phyloP scores from a whole-genome alignment of 1,139 yeast species.

The Candida buenavistaensis region DNA sequence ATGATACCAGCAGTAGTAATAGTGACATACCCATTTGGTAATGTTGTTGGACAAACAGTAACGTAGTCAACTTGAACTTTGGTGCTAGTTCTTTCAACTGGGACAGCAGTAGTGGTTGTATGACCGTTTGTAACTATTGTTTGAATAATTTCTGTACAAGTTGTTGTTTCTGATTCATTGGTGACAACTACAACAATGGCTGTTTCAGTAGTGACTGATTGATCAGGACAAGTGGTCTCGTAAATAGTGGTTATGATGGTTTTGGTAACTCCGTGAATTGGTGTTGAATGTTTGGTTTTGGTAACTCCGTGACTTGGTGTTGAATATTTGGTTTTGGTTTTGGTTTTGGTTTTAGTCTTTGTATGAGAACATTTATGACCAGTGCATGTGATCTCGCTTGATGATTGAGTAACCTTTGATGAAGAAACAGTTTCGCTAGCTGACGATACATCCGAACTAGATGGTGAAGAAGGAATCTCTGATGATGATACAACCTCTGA shows the following conservation, averaged over 20 bases:
- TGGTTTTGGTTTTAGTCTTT: neutral
- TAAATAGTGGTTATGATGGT: neutral
- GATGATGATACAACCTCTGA: neutral
- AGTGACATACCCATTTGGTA: neutral
- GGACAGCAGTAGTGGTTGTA: neutral
- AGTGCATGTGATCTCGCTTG: neutral
- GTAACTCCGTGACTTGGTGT: neutral
- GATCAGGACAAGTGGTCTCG: neutral
- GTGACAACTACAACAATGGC: constrained; percentile 1
- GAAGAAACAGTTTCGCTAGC: neutral
- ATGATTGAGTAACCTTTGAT: neutral
- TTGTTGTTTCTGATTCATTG: constrained; percentile 1
- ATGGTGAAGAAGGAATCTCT: no score
- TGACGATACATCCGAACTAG: no score
- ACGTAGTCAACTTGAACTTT: neutral
- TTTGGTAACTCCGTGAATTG: neutral
- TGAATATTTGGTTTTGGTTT: no score
- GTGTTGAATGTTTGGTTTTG: neutral
- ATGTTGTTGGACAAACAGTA: neutral
- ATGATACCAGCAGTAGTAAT: neutral
- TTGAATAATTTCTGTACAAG: constrained; percentile 1
- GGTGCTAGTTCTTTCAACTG: neutral
- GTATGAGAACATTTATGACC: neutral
- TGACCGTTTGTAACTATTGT: neutral
- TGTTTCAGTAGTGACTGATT: neutral